Percentiles rank a stretch among this genome's conserved stretches.
Conservation (phyloP, 1,284 basidiomycete genomes). For the Athelia sp. region DNA sequence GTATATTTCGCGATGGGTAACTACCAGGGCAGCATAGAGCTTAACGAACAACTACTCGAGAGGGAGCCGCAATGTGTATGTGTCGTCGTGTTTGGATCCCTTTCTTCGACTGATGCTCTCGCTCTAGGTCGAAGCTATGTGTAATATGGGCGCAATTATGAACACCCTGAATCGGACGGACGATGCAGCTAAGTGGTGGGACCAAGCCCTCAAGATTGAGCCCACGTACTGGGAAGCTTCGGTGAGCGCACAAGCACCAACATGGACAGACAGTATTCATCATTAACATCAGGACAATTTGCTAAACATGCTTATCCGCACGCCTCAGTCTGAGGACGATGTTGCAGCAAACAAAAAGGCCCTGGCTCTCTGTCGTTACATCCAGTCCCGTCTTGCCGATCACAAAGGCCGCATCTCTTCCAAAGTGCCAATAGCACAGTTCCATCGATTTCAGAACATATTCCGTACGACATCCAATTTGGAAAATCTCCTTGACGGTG, state of each 20-base stretch:
- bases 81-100: slow-evolving; percentile 2
- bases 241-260: slow-evolving; percentile 15
- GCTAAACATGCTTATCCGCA: neutral
- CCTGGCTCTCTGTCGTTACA: slow-evolving; percentile 29
- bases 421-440: slow-evolving; percentile 25
- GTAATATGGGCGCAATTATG: slow-evolving; percentile 46
- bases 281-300: slow-evolving; percentile 26
- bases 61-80: slow-evolving; percentile 33
- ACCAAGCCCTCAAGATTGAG: slow-evolving; percentile 33
- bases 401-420: slow-evolving; percentile 8
- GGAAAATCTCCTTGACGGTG: slow-evolving; percentile 9
- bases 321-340: neutral
- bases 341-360: slow-evolving; percentile 24
- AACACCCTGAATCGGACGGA: slow-evolving; percentile 27
- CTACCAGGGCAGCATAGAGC: slow-evolving; percentile 16
- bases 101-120: neutral
- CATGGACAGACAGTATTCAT: too few relatives aligned
- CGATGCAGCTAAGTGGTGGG: slow-evolving; percentile 40
- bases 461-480: slow-evolving; percentile 39
- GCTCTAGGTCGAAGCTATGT: slow-evolving; percentile 39
- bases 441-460: slow-evolving; percentile 36
- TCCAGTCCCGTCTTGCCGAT: slow-evolving; percentile 19
- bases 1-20: slow-evolving; percentile 28
- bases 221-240: slow-evolving; percentile 37
- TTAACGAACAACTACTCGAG: slow-evolving; percentile 11